Evolutionary conservation across 1,139 yeast species (phyloP).

Genomic region (Candida tetrigidarum): DNA sequence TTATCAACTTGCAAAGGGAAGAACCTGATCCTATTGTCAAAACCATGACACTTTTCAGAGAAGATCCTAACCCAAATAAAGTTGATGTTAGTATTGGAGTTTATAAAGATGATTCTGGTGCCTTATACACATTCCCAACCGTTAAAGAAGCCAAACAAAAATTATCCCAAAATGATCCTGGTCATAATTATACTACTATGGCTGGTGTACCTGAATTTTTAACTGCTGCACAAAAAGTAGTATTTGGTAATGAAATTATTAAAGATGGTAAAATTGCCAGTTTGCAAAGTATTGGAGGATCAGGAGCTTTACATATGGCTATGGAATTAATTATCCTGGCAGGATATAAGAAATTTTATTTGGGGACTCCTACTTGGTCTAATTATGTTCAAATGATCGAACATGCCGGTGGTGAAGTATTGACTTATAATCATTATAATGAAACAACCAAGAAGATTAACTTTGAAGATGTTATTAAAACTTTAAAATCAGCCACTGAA

Average conservation of each 20-base stretch:
- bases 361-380: constrained; percentile 48
- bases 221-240: constrained; percentile 36
- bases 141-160: constrained; percentile 39
- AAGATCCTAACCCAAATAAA: constrained; percentile 35
- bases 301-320: constrained; percentile 49
- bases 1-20: constrained; percentile 28
- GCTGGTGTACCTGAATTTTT: constrained; percentile 44
- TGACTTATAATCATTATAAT: constrained; percentile 39
- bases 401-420: constrained; percentile 31
- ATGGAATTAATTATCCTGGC: constrained; percentile 29
- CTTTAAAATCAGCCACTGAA: constrained; percentile 36
- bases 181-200: constrained; percentile 50
- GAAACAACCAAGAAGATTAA: constrained; percentile 31
- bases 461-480: constrained; percentile 28
- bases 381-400: constrained; percentile 44
- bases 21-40: constrained; percentile 44
- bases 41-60: constrained; percentile 29
- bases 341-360: constrained; percentile 35
- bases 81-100: constrained; percentile 50
- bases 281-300: constrained; percentile 48
- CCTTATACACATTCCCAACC: constrained; percentile 41
- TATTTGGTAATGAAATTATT: constrained; percentile 35
- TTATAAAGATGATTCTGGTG: constrained; percentile 43
- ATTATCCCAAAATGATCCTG: constrained; percentile 40
- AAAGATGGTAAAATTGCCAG: constrained; percentile 35